Evolutionary conservation across 192 early-diverging fungal genomes (phyloP).

Genomic region (Pilaira anomala): DNA sequence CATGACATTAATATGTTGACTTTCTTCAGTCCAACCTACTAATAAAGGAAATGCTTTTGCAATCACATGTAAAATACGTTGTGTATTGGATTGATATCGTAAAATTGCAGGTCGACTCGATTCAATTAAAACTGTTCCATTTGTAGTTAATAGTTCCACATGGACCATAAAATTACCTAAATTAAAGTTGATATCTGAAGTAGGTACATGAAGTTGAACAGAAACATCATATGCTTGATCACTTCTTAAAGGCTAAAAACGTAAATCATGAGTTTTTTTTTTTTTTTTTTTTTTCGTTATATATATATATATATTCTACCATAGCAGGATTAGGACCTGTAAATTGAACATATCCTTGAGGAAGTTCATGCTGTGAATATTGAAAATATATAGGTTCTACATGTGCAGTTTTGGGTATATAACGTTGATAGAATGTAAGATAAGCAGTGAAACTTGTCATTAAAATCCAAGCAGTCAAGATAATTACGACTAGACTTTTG

Average conservation of each 20-base stretch:
- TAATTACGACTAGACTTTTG: conserved; percentile 16
- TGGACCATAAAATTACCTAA: conserved; percentile 30
- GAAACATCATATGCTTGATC: conserved; percentile 32
- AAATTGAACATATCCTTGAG: neutral
- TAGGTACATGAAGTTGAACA: conserved; percentile 31
- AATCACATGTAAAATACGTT: conserved; percentile 29
- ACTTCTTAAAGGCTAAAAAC: conserved; percentile 32
- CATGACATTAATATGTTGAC: conserved; percentile 18
- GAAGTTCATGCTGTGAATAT: conserved; percentile 11
- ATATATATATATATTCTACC: neutral
- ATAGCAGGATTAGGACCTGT: conserved; percentile 2
- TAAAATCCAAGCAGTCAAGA: conserved; percentile 27
- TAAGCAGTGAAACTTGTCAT: conserved; percentile 28
- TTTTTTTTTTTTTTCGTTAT: too few species aligned
- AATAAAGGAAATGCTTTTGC: conserved; percentile 33
- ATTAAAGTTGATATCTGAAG: conserved; percentile 29
- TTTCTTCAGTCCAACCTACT: conserved; percentile 31
- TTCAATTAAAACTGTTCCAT: conserved; percentile 9
- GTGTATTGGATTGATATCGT: conserved; percentile 32
- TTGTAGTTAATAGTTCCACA: conserved; percentile 16
- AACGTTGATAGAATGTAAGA: conserved; percentile 32
- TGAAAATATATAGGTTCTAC: conserved; percentile 31
- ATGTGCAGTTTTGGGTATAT: conserved; percentile 30
- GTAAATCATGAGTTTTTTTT: too few species aligned
- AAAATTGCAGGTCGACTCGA: conserved; percentile 32